phyloP scores from a whole-genome alignment of 2,329 filamentous ascomycete species.

The Trichoderma semiorbis region DNA sequence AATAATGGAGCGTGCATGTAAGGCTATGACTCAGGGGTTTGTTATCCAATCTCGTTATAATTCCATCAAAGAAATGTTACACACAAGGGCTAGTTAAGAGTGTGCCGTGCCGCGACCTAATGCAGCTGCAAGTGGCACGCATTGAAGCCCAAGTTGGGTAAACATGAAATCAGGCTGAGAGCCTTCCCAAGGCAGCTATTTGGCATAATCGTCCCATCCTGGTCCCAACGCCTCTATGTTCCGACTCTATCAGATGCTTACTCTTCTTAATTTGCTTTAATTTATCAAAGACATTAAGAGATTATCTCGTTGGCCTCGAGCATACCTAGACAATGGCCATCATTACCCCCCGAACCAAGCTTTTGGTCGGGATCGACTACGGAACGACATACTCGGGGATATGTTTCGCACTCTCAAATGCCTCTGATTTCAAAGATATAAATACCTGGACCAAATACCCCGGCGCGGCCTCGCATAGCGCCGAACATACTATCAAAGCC shows the following conservation, averaged over 20 bases:
- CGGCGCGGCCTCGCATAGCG: not conserved
- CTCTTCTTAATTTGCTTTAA: not conserved
- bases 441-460: not conserved
- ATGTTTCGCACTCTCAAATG: not conserved
- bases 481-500: not conserved
- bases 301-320: not conserved
- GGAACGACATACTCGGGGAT: not conserved
- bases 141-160: not conserved
- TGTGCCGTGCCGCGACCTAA: not conserved
- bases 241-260: not conserved
- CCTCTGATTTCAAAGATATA: not conserved
- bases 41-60: not conserved
- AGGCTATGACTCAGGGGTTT: not conserved
- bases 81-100: not conserved
- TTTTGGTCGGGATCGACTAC: not conserved
- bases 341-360: not conserved
- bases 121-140: not conserved
- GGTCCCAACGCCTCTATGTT: not conserved
- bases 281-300: not conserved
- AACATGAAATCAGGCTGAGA: not conserved
- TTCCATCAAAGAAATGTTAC: not conserved
- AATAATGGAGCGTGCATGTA: not conserved
- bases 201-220: not conserved
- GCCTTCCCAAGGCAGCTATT: not conserved
- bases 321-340: not conserved